Base-by-base conservation (phyloP, 2,329 filamentous ascomycete species). In the Aspergillus udagawae region DNA sequence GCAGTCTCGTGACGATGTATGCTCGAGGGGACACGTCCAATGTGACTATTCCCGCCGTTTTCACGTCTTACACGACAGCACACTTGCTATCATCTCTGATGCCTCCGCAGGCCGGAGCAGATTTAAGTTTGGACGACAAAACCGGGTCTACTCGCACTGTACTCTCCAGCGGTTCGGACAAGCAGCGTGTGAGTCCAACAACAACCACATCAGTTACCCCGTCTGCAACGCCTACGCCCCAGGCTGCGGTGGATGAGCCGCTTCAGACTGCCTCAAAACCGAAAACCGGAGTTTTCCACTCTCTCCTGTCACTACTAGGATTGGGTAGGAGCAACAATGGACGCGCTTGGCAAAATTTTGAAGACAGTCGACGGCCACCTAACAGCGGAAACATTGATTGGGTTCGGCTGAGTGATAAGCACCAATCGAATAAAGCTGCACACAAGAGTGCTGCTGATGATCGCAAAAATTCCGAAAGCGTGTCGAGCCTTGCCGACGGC, bases 11-110 rank as follows among this genome's bases (percentile, higher is more conserved):
- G 52, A 94, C 95, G 66, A 99, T 99, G 94, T 97, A 96, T 73
- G 94, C 94, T n/a, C 86, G 90, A 67, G 94, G 93, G 41, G 92
- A 97, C 70, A 96, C 93, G 3, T 95, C 92, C 35, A 96, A 97
- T 68, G 85, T 97, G 63, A 91, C 91, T 0, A 97, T 99, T 54
- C 92, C 94, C 1, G 91, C 94, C 0, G 82, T 97, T 9, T 99
- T 99, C 74, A 97, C 94, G 0, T 95, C 93, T 0, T 86, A 94
- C 65, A 97, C 92, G 0, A 97, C 93, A 0, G 94, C 94, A 1
- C 93, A 97, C 72, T 81, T 99, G 14, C 82, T 99, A 17, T 96
- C 92, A 1, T 92, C 92, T 7, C 81, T 97, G 59, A 87, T 94
- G 57, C 90, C 92, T 52, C 83, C 85, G 1, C 86, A 87, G 49